These are phyloP conservation scores for Bruguiera gymnorhiza DNA, from an alignment of 345 rosid species.

Conservation along the genomic window DNA sequence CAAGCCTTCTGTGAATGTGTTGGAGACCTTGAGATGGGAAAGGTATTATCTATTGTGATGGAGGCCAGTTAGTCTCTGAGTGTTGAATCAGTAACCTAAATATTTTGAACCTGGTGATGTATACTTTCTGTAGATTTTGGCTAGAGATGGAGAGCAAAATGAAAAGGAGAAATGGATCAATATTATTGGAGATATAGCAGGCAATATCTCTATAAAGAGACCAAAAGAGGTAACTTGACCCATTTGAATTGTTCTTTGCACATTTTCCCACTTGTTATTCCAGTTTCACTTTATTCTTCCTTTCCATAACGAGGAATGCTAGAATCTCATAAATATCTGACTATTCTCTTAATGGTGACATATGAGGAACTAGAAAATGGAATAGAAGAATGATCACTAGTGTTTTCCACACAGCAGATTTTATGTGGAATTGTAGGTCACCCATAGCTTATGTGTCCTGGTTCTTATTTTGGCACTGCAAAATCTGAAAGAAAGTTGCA, in stretches of 20 bases:
- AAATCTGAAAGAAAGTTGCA: neutral
- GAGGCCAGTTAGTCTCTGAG: too few species aligned
- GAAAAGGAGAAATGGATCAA: slow-evolving; percentile 91
- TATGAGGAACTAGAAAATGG: neutral
- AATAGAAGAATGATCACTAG: neutral
- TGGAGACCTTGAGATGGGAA: slow-evolving; percentile 99
- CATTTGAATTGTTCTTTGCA: neutral
- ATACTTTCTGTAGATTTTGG: slow-evolving; percentile 59
- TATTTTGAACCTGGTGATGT: slow-evolving; percentile 11
- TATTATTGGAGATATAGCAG: slow-evolving; percentile 81
- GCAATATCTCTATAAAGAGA: slow-evolving; percentile 90
- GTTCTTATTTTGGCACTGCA: neutral
- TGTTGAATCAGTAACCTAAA: slow-evolving; percentile 5
- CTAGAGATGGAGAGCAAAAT: slow-evolving; percentile 78
- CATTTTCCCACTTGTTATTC: neutral
- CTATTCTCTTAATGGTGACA: neutral
- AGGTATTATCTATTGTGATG: slow-evolving; percentile 44
- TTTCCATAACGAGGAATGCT: too few species aligned
- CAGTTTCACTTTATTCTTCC: neutral
- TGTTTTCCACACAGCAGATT: neutral
- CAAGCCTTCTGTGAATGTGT: slow-evolving; percentile 97
- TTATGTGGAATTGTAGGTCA: neutral
- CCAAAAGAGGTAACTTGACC: slow-evolving; percentile 75
- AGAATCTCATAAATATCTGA: neutral
- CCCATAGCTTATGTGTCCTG: too few species aligned